Evolutionary conservation across 495 filamentous ascomycete species (phyloP).

Genomic region (Annulohypoxylon stygium): DNA sequence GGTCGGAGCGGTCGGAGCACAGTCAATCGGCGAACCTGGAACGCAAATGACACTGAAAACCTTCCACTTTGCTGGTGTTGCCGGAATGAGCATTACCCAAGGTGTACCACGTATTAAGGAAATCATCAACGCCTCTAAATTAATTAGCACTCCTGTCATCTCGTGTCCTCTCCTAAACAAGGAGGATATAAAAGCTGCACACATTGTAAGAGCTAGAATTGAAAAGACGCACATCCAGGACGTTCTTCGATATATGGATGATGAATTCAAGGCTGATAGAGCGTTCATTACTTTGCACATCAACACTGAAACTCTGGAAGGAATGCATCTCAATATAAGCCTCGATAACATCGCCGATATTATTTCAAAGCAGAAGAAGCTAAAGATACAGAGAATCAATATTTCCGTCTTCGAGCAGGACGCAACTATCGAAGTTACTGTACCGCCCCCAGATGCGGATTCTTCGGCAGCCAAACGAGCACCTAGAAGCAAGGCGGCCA

Average conservation of each 20-base stretch:
- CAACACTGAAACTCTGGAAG: constrained; percentile 79
- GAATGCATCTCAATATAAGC: constrained; percentile 81
- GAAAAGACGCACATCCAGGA: constrained; percentile 87
- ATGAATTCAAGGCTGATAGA: constrained; percentile 81
- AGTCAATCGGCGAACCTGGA: constrained; percentile 97
- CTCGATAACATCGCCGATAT: constrained; percentile 76
- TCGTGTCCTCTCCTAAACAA: constrained; percentile 82
- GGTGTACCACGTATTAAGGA: constrained; percentile 99
- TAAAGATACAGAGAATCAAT: constrained; percentile 72
- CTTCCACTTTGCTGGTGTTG: constrained; percentile 99
- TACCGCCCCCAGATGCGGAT: constrained; percentile 63
- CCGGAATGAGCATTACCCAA: constrained; percentile 98
- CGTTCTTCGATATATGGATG: constrained; percentile 80
- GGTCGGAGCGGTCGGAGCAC: constrained; percentile 96
- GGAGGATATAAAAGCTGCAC: constrained; percentile 76
- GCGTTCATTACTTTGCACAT: constrained; percentile 80
- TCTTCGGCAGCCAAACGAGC: constrained; percentile 57
- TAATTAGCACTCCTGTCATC: constrained; percentile 94
- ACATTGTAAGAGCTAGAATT: constrained; percentile 89
- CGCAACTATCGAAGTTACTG: constrained; percentile 68
- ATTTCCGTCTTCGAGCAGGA: constrained; percentile 61
- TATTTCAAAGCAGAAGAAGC: constrained; percentile 81
- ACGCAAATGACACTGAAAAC: constrained; percentile 99
- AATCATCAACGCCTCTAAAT: constrained; percentile 97
- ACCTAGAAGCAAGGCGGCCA: constrained; percentile 65